Base-by-base conservation (phyloP, 2,329 filamentous ascomycete genomes). In the Neobulgaria alba region DNA sequence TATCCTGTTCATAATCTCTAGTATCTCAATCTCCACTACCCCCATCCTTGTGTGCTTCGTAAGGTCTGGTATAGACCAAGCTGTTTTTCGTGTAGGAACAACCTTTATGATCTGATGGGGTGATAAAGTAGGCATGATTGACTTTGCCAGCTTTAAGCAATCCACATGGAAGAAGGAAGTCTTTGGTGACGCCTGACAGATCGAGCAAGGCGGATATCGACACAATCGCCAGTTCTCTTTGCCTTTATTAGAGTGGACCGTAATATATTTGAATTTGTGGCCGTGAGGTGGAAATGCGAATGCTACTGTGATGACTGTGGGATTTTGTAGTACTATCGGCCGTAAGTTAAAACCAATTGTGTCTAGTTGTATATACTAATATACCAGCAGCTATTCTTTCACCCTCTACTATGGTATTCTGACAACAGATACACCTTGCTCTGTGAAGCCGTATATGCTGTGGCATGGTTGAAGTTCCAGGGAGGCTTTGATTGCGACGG, bases 111-210 rank as follows among this genome's bases (percentile, higher is more conserved):
- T 8, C 33, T 35, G 10, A 35, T 35, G 10, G 33, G 8, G 33
- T 18, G 33, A 35, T 35, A 20, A 8, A 19, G 33, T 35, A 35
- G 33, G 33, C 33, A 35, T 35, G 16, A 17, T 17, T 10, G 33
- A 35, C 33, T 35, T 35, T 17, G 16, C 33, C 16, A 35, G 20
- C 33, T 35, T 35, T 14, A 35, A 35, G 16, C 33, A 35, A 35
- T 35, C 33, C 33, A 35, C 33, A 18, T 35, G 33, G 16, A 35
- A 35, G 10, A 35, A 35, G 9, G 33, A 9, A 19, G 33, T 9
- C 33, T 35, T 17, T 35, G 16, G 9, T 35, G 33, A 35, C 16
- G 10, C 16, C 16, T 35, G 33, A 20, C 33, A 35, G 16, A 29
- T 29, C 23, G 16, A 18, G 33, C 33, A 35, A 20, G 16, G 23